Evolutionary conservation across 345 rosid genomes (phyloP), one percentile per base, ranked within the genome.

Genomic region (Citrus reticulata): DNA sequence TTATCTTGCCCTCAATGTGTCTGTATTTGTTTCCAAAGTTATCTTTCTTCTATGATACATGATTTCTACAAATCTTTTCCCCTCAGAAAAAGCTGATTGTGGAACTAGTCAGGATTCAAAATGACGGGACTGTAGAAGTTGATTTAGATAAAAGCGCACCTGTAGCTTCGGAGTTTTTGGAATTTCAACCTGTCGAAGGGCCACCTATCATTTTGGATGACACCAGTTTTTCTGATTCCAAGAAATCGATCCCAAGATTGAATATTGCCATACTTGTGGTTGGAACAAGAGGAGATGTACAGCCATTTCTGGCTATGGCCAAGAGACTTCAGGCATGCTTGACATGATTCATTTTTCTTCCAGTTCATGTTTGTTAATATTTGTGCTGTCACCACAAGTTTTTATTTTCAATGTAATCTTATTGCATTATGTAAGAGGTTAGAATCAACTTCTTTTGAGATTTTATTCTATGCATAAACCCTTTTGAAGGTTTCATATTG

Each of bases 241-340:
- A 85, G 51, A 93, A 89, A 87, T 68, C 92, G 29, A 75, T 96
- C 77, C 99, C 98, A 2, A 88, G 79, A 90, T 86, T 96, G 82
- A 90, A 89, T 76, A 91, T 96, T 78, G 89, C 82, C 72, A 88
- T 96, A 58, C 98, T 96, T 83, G 93, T 96, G 77, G 99, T 96
- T 73, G 99, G 99, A 82, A 96, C 99, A 34, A 93, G 98, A 83
- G 99, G 99, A 89, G 98, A 96, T 89, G 99, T 96, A 42, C 99
- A 94, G 75, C 91, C 98, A 62, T 96, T 96, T 85, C 77, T 96
- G 66, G 99, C 99, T 75, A 91, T 96, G 80, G 98, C 99, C 77
- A 94, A 91, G 83, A 90, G 97, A 83, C 98, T 96, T 79, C 99
- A 96, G 97, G 99, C 85, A 84, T 70, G 85, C 83, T 81, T 55